Base-by-base conservation (phyloP, 2,329 filamentous ascomycete species). In the Epichloe uncinata region DNA sequence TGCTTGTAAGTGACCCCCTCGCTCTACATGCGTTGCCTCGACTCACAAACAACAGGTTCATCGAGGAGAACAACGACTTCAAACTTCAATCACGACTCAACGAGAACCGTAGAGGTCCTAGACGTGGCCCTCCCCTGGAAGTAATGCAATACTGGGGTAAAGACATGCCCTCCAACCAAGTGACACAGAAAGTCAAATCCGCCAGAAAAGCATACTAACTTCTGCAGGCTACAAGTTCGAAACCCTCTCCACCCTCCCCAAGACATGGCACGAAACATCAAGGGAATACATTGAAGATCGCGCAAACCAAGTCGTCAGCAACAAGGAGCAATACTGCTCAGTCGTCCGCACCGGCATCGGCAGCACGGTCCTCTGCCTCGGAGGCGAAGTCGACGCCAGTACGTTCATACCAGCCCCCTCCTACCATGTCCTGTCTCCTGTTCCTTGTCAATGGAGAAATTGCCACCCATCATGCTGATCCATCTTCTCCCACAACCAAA, bases 291-390 rank as follows among this genome's bases (percentile, higher is more conserved):
- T 98, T 54, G 90, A 95, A 62, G 71, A 69, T 50, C 81, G 93
- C 30, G 80, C 85, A 42, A 65, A 79, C 3, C 73, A 84, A 49
- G 61, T 82, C 8, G 90, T 96, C 46, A 90, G 84, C 64, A 98
- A 97, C 64, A 81, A 89, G 61, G 85, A 87, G 1, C 93, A 98
- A 62, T 97, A 97, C 71, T 98, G 93, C 69, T 96, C 90, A 3
- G 79, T 98, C 18, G 90, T 95, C 1, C 81, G 83, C 37, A 97
- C 91, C 0, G 87, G 87, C 0, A 85, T 98, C 50, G 91, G 90
- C 2, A 79, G 79, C 45, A 77, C 79, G 1, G 74, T 76, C 16
- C 69, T 97, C 50, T 79, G 95, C 52, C 76, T 98, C 1, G 93
- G 88, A 26, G 93, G 93, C 35, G 93, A 98, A 70, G 91, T 98